Evolutionary conservation across 306 rosid species (phyloP), one percentile per base, ranked within the genome.

Genomic region (Gynostemma pentaphyllum): DNA sequence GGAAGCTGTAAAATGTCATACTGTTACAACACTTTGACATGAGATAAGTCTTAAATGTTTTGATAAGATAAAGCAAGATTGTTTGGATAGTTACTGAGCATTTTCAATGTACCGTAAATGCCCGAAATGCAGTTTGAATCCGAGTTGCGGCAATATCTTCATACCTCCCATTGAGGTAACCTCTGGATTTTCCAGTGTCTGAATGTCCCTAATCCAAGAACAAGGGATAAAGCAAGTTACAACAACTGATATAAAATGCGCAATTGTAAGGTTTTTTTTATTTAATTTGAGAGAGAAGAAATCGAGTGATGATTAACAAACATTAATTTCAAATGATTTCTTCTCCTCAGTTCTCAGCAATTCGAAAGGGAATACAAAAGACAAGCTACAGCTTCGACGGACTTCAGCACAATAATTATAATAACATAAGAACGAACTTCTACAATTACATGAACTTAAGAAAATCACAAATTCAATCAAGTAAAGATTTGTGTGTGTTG

Each of bases 121-220:
- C 71, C 22, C 80, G 87, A 75, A 89, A 86, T 59, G 87, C 89
- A 60, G 85, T 72, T 71, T 89, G 89, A 82, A 82, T 84, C 68
- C 79, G 78, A 56, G 85, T 75, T 37, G 87, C 95, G 51, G 95
- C 95, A 62, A 70, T 11, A 27, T 89, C 63, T 57, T 78, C 70
- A 5, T 66, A 37, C 59, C 68, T 72, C 41, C 54, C 30, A 59
- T 45, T 56, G 1, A 69, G 9, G 9, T 72, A 52, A 37, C 76
- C 80, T 42, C 66, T 66, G 54, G 68, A 21, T 19, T 45, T 54
- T 67, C 78, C 79, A 59, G 40, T 70, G 34, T 41, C 21, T 41
- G 66, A 11, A 10, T 63, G 62, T 48, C 36, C 82, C 86, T 81
- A 62, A 64, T 1, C 57, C 64, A 69, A n/a, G 70, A 57, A 57